Conservation (phyloP, 345 rosid genomes). For the Eucalyptus viminalis region DNA sequence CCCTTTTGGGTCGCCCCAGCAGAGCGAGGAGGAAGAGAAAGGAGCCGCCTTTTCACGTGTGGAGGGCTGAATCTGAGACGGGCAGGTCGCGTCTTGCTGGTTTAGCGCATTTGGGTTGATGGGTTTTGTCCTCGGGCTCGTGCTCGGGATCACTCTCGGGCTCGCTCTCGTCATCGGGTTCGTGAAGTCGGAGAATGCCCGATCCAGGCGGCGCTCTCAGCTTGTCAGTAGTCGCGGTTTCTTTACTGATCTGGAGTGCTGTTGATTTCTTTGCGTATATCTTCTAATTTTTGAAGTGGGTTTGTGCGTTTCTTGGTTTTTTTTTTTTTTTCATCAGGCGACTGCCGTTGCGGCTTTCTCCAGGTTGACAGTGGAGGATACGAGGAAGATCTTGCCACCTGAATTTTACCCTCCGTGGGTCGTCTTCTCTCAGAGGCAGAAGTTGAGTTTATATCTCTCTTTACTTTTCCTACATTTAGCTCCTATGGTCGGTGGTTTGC, state of each 20-base stretch:
- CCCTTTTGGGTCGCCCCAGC: neutral
- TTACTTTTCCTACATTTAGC: neutral
- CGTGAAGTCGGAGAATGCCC: conserved; percentile 64
- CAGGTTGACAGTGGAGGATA: conserved; percentile 88
- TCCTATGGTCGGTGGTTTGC: neutral
- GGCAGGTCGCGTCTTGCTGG: neutral
- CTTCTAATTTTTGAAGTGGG: neutral
- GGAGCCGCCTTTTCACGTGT: neutral
- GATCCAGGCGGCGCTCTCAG: conserved; percentile 73
- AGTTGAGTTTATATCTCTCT: conserved; percentile 23
- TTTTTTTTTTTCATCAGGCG: conserved; percentile 32
- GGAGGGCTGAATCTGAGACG: neutral
- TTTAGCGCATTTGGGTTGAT: neutral
- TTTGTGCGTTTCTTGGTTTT: neutral
- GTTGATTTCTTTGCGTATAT: neutral
- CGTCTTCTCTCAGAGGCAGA: conserved; percentile 92
- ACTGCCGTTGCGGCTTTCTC: conserved; percentile 87
- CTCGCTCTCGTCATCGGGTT: conserved; percentile 62
- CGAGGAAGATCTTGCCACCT: conserved; percentile 75
- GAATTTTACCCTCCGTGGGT: conserved; percentile 94
- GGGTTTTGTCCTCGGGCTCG: conserved; percentile 63
- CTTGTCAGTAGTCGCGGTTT: conserved; percentile 43
- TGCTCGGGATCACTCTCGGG: conserved; percentile 56
- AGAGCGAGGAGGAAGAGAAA: neutral
- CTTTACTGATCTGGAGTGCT: neutral